Evolutionary conservation across 2,329 filamentous ascomycete species (phyloP).

Genomic region (Metarhizium sp.): DNA sequence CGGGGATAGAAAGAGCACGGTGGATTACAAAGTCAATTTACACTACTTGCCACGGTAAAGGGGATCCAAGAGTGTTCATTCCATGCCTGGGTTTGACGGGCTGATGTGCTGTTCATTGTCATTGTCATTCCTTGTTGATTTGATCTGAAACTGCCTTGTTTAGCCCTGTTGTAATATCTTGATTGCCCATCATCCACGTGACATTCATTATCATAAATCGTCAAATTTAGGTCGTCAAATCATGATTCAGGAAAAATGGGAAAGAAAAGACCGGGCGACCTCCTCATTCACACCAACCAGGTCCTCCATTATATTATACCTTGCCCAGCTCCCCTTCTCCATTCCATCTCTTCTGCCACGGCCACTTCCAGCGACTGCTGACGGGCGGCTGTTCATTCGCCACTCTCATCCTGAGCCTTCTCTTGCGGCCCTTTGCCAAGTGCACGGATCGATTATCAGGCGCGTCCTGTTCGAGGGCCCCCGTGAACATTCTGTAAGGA

Average conservation of each 20-base stretch:
- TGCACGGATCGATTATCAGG: background rate
- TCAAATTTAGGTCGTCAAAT: too few relatives aligned
- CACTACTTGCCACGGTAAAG: background rate
- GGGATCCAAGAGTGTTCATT: too few relatives aligned
- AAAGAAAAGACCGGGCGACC: too few relatives aligned
- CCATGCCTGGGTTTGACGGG: too few relatives aligned
- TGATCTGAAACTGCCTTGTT: too few relatives aligned
- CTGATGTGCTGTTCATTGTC: too few relatives aligned
- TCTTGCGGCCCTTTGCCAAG: constrained; percentile 9
- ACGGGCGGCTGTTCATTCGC: background rate
- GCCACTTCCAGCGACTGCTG: background rate
- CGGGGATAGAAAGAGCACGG: background rate
- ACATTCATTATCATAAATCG: too few relatives aligned
- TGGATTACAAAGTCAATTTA: background rate
- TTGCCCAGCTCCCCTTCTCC: constrained; percentile 5
- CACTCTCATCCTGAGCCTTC: constrained; percentile 8
- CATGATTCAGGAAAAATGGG: too few relatives aligned
- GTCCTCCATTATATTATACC: background rate
- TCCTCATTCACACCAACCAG: background rate
- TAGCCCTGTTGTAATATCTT: too few relatives aligned
- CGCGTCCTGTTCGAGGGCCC: background rate
- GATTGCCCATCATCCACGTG: too few relatives aligned
- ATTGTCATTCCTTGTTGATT: too few relatives aligned
- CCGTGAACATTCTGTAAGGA: background rate
- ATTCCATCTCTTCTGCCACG: background rate